These are phyloP conservation scores for Globisporangium spiculum DNA, from an alignment of 352 stramenopile species.

Conservation along the genomic window DNA sequence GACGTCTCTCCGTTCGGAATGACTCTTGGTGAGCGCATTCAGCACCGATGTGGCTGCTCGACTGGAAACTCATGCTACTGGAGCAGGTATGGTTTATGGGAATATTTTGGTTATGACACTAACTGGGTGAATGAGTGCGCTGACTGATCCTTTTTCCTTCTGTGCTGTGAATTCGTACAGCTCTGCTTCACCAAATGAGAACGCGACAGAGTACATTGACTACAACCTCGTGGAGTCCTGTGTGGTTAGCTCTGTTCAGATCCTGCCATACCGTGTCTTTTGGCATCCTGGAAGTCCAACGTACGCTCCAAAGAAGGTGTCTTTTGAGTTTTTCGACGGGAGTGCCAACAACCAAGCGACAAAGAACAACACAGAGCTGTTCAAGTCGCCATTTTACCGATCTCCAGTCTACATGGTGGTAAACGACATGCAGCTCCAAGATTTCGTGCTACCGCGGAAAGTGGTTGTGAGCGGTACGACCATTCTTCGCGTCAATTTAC, in stretches of 20 bases:
- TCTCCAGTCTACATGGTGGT: constrained; percentile 50
- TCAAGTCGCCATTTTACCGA: constrained; percentile 43
- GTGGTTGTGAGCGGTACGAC: constrained; percentile 41
- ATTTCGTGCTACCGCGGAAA: constrained; percentile 49
- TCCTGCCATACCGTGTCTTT: constrained; percentile 80
- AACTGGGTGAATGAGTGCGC: neutral
- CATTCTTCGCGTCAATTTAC: constrained; percentile 54
- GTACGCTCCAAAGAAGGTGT: constrained; percentile 66
- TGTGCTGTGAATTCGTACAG: constrained; percentile 16
- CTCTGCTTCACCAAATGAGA: constrained; percentile 55
- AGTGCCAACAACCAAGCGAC: neutral
- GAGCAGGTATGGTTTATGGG: constrained; percentile 47
- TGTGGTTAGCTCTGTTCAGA: constrained; percentile 56
- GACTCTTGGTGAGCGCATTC: constrained; percentile 59
- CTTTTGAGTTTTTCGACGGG: constrained; percentile 63
- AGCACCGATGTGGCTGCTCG: constrained; percentile 70
- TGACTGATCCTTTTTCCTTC: neutral
- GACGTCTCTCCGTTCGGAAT: constrained; percentile 38
- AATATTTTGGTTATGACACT: neutral
- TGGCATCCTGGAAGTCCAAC: constrained; percentile 74
- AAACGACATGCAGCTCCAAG: constrained; percentile 74
- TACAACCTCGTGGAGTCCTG: constrained; percentile 57
- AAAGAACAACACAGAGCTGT: neutral
- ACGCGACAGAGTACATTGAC: constrained; percentile 73
- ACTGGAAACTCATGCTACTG: constrained; percentile 78